A percentile compares a stretch with the other conserved stretches of the same genome.
phyloP scores from a whole-genome alignment of 768 basidiomycete genomes.

The Phanerochaete sordida region DNA sequence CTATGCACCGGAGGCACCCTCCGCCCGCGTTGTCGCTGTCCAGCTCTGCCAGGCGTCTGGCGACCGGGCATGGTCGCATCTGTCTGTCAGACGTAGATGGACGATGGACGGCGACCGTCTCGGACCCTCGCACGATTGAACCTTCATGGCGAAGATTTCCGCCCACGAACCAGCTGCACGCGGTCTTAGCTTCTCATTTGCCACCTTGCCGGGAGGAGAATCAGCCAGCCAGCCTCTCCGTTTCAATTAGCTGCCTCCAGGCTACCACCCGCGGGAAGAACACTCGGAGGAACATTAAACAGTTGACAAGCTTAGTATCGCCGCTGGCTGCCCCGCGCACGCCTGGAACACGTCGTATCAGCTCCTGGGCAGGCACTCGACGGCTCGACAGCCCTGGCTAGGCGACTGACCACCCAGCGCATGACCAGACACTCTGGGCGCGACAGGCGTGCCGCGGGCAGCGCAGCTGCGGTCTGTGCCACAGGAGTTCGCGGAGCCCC shows the following conservation, averaged over 20 bases:
- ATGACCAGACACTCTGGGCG: background rate
- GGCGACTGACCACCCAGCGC: background rate
- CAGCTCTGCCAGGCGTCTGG: too few species aligned
- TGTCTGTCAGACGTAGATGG: too few species aligned
- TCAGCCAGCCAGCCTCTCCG: background rate
- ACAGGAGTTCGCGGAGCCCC: background rate
- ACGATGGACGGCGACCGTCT: background rate
- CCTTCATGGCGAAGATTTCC: background rate
- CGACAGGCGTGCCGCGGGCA: background rate
- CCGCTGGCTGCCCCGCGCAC: background rate
- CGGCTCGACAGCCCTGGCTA: background rate
- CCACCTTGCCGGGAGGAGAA: background rate
- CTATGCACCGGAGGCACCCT: too few species aligned
- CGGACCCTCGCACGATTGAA: background rate
- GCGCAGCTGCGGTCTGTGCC: background rate
- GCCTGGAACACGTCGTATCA: background rate
- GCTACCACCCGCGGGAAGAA: background rate
- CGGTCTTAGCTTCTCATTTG: background rate
- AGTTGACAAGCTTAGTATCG: background rate
- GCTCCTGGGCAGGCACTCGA: background rate
- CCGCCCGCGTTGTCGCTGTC: too few species aligned
- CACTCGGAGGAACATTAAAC: background rate
- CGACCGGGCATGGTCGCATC: too few species aligned
- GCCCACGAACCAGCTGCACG: background rate
- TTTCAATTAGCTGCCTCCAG: background rate